Percentiles rank a stretch among this genome's conserved stretches.
phyloP scores from a whole-genome alignment of 305 asterid species.

The Fraxinus velutina region DNA sequence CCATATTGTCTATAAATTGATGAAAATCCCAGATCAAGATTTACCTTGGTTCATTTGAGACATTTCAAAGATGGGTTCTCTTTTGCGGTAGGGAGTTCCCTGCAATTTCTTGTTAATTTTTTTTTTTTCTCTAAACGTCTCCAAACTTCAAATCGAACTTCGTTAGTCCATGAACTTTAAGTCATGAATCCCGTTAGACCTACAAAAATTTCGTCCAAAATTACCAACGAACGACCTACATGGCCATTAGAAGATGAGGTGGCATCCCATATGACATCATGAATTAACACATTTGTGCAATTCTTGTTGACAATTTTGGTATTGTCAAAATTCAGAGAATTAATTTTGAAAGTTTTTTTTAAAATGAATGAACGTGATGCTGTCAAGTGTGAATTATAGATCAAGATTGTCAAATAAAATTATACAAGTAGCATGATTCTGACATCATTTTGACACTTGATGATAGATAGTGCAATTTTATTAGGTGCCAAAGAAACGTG shows the following conservation, averaged over 20 bases:
- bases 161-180: neutral
- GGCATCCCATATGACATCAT: neutral
- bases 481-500: neutral
- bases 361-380: too few species aligned
- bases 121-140: neutral
- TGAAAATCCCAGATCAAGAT: neutral
- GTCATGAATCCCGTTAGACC: neutral
- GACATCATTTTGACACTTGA: neutral
- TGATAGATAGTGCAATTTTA: neutral
- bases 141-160: neutral
- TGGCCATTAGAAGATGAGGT: neutral
- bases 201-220: neutral
- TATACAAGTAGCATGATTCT: too few species aligned
- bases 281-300: too few species aligned
- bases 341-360: too few species aligned
- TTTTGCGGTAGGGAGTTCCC: neutral
- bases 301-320: too few species aligned
- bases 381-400: too few species aligned
- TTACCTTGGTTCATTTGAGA: neutral
- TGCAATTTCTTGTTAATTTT: neutral
- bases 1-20: slow-evolving; percentile 22
- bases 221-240: neutral
- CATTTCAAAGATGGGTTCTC: neutral
- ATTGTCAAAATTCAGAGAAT: too few species aligned
- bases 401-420: neutral